A percentile compares a stretch with the other conserved stretches of the same genome.
These are phyloP conservation scores for Mycena vitilis DNA, from an alignment of 768 basidiomycete species.

Conservation along the genomic window DNA sequence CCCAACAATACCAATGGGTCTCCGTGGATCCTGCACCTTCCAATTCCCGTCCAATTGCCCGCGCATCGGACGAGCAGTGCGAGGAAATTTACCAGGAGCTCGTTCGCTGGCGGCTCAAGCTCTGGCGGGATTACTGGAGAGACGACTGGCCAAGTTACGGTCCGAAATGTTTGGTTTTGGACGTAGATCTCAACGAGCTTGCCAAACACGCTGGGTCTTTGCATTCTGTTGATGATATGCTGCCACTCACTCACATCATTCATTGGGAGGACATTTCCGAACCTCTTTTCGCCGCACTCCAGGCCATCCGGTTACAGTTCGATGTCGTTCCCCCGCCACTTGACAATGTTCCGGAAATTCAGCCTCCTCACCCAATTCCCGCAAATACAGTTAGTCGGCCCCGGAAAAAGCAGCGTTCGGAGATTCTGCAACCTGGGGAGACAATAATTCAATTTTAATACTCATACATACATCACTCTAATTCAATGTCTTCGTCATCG, in stretches of 20 bases:
- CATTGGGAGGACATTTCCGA: no score
- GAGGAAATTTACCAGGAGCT: not conserved
- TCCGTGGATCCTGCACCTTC: not conserved
- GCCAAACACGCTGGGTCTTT: constrained; percentile 7
- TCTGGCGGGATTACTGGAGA: constrained; percentile 20
- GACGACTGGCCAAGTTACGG: constrained; percentile 29
- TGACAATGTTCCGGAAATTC: no score
- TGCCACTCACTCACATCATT: not conserved
- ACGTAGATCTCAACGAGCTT: constrained; percentile 24
- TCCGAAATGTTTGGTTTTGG: constrained; percentile 18
- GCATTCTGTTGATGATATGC: not conserved
- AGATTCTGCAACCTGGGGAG: no score
- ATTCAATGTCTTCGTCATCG: no score
- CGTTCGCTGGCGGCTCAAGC: constrained; percentile 1
- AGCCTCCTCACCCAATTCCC: no score
- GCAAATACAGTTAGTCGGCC: no score
- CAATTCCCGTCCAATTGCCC: not conserved
- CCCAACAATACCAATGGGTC: constrained; percentile 14
- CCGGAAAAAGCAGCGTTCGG: no score
- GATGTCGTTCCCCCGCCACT: no score
- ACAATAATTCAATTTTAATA: no score
- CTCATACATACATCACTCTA: no score
- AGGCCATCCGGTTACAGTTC: no score
- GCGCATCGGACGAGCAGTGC: not conserved
- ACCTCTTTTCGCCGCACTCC: no score